Conservation (phyloP, 345 rosid species). For the Syzygium grande region DNA sequence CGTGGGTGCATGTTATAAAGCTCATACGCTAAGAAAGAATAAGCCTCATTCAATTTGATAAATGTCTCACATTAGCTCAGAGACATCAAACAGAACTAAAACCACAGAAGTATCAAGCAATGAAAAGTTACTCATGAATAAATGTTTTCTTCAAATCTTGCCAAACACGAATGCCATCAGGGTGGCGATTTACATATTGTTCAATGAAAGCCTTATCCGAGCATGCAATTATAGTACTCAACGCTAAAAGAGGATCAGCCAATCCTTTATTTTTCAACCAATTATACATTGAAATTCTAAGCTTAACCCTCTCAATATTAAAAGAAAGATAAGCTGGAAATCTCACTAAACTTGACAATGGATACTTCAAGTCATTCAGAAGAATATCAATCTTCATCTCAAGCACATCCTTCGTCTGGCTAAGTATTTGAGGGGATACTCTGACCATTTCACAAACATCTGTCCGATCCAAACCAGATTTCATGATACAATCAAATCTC, state of each 20-base stretch:
- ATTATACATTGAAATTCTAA: constrained; percentile 49
- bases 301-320: constrained; percentile 34
- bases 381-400: constrained; percentile 48
- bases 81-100: background rate
- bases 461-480: constrained; percentile 49
- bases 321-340: constrained; percentile 51
- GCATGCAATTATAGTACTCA: constrained; percentile 44
- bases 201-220: constrained; percentile 27
- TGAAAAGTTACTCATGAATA: background rate
- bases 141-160: constrained; percentile 33
- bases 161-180: constrained; percentile 59
- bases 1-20: background rate
- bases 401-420: constrained; percentile 34
- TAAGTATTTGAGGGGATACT: constrained; percentile 58
- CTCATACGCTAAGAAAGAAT: background rate
- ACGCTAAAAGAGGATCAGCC: constrained; percentile 14
- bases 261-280: constrained; percentile 54
- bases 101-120: background rate
- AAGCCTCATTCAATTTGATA: background rate
- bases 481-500: constrained; percentile 62
- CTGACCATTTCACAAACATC: constrained; percentile 46
- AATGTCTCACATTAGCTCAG: background rate
- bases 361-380: constrained; percentile 42
- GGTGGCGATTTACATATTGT: constrained; percentile 41
- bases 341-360: constrained; percentile 29